phyloP scores from a whole-genome alignment of 2,329 filamentous ascomycete species.

The Exophiala phaeomuriformis region DNA sequence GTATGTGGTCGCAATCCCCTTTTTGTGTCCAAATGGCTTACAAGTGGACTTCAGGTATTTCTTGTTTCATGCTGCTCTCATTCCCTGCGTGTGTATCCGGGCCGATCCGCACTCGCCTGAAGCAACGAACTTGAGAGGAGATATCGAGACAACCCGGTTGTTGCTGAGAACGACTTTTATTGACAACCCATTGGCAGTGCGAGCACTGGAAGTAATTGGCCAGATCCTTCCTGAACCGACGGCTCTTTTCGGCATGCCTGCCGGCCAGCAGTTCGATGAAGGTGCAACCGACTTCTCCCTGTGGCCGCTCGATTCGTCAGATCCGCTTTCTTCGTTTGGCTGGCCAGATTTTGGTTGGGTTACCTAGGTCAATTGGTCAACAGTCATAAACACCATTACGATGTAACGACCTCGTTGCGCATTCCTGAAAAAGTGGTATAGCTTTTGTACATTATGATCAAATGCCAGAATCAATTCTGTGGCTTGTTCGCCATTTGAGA shows the following conservation, averaged over 20 bases:
- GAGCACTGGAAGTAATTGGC: not conserved
- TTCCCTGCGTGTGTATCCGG: conserved; percentile 40
- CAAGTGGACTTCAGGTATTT: conserved; percentile 29
- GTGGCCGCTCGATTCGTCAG: not conserved
- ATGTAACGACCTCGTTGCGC: too few relatives aligned
- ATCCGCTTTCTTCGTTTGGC: conserved; percentile 1
- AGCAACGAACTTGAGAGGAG: conserved; percentile 1
- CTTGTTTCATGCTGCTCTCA: conserved; percentile 41
- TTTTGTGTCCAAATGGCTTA: not conserved
- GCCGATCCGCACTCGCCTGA: conserved; percentile 34
- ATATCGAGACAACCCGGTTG: not conserved
- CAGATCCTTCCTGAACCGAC: not conserved
- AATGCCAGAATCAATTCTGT: too few relatives aligned
- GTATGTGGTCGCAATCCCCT: conserved; percentile 19
- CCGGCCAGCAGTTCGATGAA: not conserved
- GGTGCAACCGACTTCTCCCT: not conserved
- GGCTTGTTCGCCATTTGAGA: too few relatives aligned
- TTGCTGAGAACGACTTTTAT: not conserved
- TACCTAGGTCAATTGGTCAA: not conserved
- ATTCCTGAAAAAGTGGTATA: too few relatives aligned
- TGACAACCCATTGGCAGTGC: not conserved
- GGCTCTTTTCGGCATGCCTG: not conserved
- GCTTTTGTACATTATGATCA: too few relatives aligned
- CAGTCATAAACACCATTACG: too few relatives aligned
- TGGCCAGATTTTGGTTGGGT: not conserved